Conservation (phyloP, 352 stramenopile genomes). For the Pythium brassicae region DNA sequence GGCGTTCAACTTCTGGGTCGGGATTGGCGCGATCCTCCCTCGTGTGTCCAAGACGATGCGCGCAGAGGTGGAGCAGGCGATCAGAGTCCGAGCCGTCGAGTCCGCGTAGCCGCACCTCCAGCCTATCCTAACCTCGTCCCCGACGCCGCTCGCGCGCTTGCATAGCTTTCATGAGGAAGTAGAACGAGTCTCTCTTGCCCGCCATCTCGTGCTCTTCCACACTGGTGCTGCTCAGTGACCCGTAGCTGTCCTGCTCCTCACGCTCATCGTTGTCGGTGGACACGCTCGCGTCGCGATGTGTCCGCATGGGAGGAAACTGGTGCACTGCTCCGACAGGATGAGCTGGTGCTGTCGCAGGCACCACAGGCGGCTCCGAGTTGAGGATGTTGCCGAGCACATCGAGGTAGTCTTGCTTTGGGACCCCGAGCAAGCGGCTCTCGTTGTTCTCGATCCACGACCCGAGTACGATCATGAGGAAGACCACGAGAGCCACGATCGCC, state of each 20-base stretch:
- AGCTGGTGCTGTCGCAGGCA: not conserved
- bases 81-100: constrained; percentile 17
- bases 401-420: constrained; percentile 60
- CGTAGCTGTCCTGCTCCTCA: not conserved
- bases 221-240: not conserved
- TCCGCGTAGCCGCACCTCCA: not conserved
- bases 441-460: constrained; percentile 77
- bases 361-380: constrained; percentile 23
- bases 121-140: constrained; percentile 6
- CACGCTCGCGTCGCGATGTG: not conserved
- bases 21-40: constrained; percentile 63
- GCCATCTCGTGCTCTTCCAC: constrained; percentile 25
- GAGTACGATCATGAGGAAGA: constrained; percentile 46
- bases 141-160: constrained; percentile 17
- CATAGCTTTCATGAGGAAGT: constrained; percentile 66
- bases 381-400: constrained; percentile 65
- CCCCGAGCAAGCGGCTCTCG: constrained; percentile 53
- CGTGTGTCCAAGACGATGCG: constrained; percentile 70
- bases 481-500: constrained; percentile 40
- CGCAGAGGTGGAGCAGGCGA: constrained; percentile 41
- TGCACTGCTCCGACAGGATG: not conserved
- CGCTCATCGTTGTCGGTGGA: not conserved
- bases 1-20: constrained; percentile 76
- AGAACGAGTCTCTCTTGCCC: constrained; percentile 74
- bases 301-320: constrained; percentile 3